phyloP scores from a whole-genome alignment of 805 yeast species.

The Sungouiella blattae region DNA sequence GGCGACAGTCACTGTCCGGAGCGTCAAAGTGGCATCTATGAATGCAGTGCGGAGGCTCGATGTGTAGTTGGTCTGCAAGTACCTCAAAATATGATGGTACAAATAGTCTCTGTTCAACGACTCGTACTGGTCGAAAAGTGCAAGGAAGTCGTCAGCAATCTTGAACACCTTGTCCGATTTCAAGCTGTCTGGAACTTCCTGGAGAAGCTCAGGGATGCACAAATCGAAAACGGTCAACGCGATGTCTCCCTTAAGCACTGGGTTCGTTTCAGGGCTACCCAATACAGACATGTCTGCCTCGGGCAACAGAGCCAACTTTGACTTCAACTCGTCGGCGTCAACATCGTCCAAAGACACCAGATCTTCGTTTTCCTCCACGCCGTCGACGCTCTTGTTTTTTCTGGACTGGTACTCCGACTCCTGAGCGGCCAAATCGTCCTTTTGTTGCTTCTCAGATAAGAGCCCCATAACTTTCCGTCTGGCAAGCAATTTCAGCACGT shows the following conservation, averaged over 20 bases:
- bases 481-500: slow-evolving; percentile 76
- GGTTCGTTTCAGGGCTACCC: slow-evolving; percentile 80
- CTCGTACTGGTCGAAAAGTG: slow-evolving; percentile 63
- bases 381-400: slow-evolving; percentile 10
- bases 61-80: slow-evolving; percentile 43
- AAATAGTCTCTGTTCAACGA: slow-evolving; percentile 68
- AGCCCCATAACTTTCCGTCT: slow-evolving; percentile 81
- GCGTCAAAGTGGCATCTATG: slow-evolving; percentile 62
- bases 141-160: slow-evolving; percentile 42
- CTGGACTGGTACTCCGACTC: slow-evolving; percentile 32
- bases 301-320: slow-evolving; percentile 69
- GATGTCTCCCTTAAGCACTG: slow-evolving; percentile 57
- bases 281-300: slow-evolving; percentile 83
- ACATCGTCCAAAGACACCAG: slow-evolving; percentile 43
- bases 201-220: slow-evolving; percentile 29
- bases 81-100: slow-evolving; percentile 58
- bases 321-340: slow-evolving; percentile 51
- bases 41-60: slow-evolving; percentile 39
- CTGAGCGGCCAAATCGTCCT: slow-evolving; percentile 40
- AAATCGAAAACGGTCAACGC: slow-evolving; percentile 40
- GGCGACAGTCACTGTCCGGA: slow-evolving; percentile 47
- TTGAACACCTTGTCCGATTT: slow-evolving; percentile 40
- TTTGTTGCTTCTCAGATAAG: slow-evolving; percentile 68
- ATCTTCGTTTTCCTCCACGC: slow-evolving; percentile 28
- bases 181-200: slow-evolving; percentile 22